Conservation (phyloP, 1,284 basidiomycete species). For the Cystobasidium slooffiae region DNA sequence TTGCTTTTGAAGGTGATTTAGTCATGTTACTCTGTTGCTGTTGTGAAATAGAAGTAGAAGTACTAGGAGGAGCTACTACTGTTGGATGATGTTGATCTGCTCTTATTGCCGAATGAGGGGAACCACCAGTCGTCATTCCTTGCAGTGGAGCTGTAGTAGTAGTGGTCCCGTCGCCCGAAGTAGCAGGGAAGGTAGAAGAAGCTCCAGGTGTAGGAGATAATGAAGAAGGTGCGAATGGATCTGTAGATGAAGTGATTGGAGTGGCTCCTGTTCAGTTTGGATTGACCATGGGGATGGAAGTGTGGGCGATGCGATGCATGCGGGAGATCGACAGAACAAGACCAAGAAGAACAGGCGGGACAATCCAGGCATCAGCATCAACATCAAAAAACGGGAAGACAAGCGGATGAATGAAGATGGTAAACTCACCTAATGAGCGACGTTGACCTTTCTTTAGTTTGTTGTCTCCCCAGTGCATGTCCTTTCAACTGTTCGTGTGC, state of each 20-base stretch:
- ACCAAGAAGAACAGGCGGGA: neutral
- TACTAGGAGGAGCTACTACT: slow-evolving; percentile 16
- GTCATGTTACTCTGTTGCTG: neutral
- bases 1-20: slow-evolving; percentile 3
- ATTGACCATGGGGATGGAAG: too few species aligned
- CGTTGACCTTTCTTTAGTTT: slow-evolving; percentile 28
- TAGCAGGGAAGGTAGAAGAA: too few species aligned
- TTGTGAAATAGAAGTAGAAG: neutral
- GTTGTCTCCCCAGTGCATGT: slow-evolving; percentile 20
- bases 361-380: neutral
- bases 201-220: too few species aligned
- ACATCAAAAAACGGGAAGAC: neutral
- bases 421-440: slow-evolving; percentile 2
- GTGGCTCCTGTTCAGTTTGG: neutral
- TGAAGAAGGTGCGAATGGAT: neutral
- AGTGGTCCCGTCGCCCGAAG: neutral
- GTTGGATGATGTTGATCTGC: slow-evolving; percentile 28
- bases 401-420: neutral
- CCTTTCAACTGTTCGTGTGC: too few species aligned
- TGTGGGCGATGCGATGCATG: neutral
- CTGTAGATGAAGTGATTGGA: neutral
- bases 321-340: neutral
- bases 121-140: neutral
- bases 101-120: neutral
- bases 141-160: neutral